Conservation (phyloP, 495 filamentous ascomycete genomes). For the Penicillium cinerascens region DNA sequence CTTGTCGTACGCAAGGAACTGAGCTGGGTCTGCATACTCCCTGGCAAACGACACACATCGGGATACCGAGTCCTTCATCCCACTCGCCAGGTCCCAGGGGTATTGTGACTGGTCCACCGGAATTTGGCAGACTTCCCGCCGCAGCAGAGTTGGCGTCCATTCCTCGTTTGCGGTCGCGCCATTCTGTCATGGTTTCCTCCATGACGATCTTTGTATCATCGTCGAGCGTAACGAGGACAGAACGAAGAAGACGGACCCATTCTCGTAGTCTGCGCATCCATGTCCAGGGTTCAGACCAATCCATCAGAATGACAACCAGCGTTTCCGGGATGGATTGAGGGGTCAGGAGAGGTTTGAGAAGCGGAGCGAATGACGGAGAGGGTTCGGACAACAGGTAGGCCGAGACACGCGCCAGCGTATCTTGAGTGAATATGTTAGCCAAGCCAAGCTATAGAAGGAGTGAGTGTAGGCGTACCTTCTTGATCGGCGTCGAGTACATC, state of each 20-base stretch:
- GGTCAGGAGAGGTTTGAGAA: slow-evolving; percentile 82
- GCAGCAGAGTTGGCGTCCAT: slow-evolving; percentile 34
- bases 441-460: not conserved
- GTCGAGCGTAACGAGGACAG: slow-evolving; percentile 69
- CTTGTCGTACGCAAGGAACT: not conserved
- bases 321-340: slow-evolving; percentile 83
- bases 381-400: slow-evolving; percentile 84
- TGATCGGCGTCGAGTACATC: slow-evolving; percentile 94
- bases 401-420: slow-evolving; percentile 87
- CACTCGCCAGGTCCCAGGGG: slow-evolving; percentile 89
- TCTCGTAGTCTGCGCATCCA: slow-evolving; percentile 85
- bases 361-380: slow-evolving; percentile 74
- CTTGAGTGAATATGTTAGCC: slow-evolving; percentile 36
- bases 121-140: slow-evolving; percentile 49
- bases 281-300: slow-evolving; percentile 90
- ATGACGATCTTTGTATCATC: slow-evolving; percentile 73
- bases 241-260: slow-evolving; percentile 79
- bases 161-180: slow-evolving; percentile 49
- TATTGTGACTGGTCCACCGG: slow-evolving; percentile 55
- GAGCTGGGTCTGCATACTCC: slow-evolving; percentile 57
- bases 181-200: slow-evolving; percentile 74
- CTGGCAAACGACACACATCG: slow-evolving; percentile 89
- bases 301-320: slow-evolving; percentile 80
- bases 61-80: slow-evolving; percentile 86
- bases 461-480: slow-evolving; percentile 57